Percentiles rank a stretch among this genome's conserved stretches.
phyloP scores from a whole-genome alignment of 2,329 filamentous ascomycete genomes.

The Diaporthe citriasiana region DNA sequence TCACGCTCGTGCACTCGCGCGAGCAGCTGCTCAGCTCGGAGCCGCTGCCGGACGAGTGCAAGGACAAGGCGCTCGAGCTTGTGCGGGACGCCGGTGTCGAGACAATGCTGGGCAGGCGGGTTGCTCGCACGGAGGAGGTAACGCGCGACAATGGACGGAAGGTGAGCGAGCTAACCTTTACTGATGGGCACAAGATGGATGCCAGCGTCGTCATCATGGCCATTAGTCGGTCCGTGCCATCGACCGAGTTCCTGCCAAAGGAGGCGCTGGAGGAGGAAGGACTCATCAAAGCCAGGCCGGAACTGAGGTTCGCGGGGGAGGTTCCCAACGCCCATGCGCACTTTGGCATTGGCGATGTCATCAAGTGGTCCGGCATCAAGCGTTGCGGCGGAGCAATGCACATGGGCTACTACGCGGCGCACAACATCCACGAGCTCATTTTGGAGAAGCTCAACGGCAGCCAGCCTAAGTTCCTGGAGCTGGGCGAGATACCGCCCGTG shows the following conservation, averaged over 20 bases:
- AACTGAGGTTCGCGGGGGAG: constrained; percentile 66
- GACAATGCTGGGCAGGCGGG: constrained; percentile 72
- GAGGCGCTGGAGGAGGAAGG: constrained; percentile 73
- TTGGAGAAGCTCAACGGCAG: constrained; percentile 56
- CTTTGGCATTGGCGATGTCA: constrained; percentile 79
- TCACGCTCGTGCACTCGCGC: constrained; percentile 83
- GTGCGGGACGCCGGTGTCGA: constrained; percentile 75
- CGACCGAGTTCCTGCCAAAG: constrained; percentile 73
- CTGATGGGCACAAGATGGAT: constrained; percentile 70
- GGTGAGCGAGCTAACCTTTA: constrained; percentile 67
- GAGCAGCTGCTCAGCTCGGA: constrained; percentile 80
- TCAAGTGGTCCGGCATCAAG: constrained; percentile 83
- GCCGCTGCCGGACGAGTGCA: constrained; percentile 77
- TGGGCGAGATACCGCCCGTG: constrained; percentile 71
- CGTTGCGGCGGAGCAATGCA: constrained; percentile 83
- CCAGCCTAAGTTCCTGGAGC: constrained; percentile 61
- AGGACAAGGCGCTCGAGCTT: constrained; percentile 71
- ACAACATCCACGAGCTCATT: constrained; percentile 77
- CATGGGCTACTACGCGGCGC: constrained; percentile 75
- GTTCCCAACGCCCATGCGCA: constrained; percentile 72
- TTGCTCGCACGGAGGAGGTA: constrained; percentile 64
- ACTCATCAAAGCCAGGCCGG: constrained; percentile 73
- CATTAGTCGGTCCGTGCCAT: constrained; percentile 73
- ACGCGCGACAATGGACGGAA: constrained; percentile 56
- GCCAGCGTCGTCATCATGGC: constrained; percentile 79